phyloP scores from a whole-genome alignment of 164 flowering plant species.

The Cinnamomum micranthum region DNA sequence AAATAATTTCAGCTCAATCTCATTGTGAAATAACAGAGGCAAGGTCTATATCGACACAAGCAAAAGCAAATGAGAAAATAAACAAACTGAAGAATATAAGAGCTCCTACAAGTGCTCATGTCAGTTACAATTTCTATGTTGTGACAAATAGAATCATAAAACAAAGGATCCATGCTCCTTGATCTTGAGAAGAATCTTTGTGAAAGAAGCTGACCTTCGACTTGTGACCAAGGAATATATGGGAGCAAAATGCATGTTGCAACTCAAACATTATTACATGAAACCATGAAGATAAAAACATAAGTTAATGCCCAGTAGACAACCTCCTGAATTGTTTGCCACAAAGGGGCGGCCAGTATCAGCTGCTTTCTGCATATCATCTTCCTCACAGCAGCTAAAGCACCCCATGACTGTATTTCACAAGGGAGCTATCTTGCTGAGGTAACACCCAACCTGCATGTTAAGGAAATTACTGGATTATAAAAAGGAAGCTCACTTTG shows the following conservation, averaged over 20 bases:
- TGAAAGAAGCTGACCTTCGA: no score
- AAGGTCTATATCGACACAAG: neutral
- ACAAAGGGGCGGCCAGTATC: constrained; percentile 41
- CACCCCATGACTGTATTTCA: constrained; percentile 52
- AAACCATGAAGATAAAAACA: neutral
- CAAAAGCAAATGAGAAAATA: neutral
- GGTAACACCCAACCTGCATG: constrained; percentile 1
- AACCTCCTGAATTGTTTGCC: constrained; percentile 53
- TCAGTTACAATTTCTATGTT: neutral
- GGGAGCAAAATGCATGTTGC: neutral
- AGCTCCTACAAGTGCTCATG: neutral
- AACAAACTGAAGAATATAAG: neutral
- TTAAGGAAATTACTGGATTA: neutral
- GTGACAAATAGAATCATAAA: neutral
- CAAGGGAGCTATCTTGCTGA: neutral
- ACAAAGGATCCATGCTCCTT: neutral
- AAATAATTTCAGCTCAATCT: neutral
- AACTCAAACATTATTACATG: neutral
- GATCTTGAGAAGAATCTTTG: neutral
- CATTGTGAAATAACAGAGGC: neutral
- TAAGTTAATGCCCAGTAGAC: neutral
- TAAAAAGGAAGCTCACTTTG: neutral
- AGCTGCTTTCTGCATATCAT: constrained; percentile 43
- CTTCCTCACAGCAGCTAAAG: constrained; percentile 68
- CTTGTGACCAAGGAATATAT: neutral